phyloP scores from a whole-genome alignment of 1,139 yeast species.

The Nakaseomyces bracarensis region DNA sequence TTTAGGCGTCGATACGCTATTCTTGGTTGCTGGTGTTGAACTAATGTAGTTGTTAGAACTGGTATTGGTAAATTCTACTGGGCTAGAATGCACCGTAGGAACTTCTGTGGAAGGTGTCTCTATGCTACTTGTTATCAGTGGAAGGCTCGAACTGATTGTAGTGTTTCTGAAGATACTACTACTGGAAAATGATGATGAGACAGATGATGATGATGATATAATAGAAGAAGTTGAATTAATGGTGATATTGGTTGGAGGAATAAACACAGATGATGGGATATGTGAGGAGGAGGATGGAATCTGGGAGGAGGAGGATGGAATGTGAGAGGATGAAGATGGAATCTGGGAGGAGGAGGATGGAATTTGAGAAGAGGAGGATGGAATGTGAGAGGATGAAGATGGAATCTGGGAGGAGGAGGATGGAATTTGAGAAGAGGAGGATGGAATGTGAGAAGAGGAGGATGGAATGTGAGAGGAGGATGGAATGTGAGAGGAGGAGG shows the following conservation, averaged over 20 bases:
- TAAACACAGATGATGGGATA: background rate
- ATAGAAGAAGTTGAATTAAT: background rate
- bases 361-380: background rate
- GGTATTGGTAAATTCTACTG: no score
- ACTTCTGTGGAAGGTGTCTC: background rate
- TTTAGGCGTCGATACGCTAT: background rate
- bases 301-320: background rate
- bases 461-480: background rate
- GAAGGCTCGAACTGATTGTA: background rate
- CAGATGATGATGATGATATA: background rate
- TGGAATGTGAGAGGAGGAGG: background rate
- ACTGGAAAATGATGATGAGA: background rate
- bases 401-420: background rate
- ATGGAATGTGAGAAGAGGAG: background rate
- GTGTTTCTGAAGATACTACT: background rate
- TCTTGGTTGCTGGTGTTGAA: background rate
- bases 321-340: background rate
- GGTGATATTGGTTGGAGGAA: background rate
- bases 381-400: background rate
- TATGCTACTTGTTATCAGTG: background rate
- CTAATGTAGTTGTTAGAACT: background rate
- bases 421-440: background rate
- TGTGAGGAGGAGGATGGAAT: background rate
- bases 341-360: background rate
- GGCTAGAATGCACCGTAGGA: no score